A percentile compares a stretch with the other conserved stretches of the same genome.
Conservation (phyloP, 2,329 filamentous ascomycete genomes). For the Fusarium pseudograminearum region DNA sequence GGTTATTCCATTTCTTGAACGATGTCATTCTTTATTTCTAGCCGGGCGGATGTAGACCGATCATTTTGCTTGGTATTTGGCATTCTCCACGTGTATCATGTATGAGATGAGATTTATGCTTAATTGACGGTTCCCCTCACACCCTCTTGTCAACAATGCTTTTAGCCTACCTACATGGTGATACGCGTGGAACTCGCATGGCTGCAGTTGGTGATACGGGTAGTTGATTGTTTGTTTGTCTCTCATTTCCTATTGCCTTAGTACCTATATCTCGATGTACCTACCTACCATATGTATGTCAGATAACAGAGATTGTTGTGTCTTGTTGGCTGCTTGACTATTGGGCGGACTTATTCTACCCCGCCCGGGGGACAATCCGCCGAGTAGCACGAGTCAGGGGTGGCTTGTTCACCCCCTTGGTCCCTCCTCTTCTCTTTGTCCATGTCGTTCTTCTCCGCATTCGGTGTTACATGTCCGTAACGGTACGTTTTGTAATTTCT, state of each 20-base stretch:
- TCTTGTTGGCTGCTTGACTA: not conserved
- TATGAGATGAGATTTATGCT: slow-evolving; percentile 6
- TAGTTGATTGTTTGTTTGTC: not conserved
- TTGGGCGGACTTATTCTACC: not conserved
- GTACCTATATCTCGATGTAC: not conserved
- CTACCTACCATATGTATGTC: not conserved
- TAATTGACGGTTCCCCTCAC: slow-evolving; percentile 9
- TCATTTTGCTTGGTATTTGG: not conserved
- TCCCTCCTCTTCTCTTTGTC: not conserved
- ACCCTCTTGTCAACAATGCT: not conserved
- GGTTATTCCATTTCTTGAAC: slow-evolving; percentile 7
- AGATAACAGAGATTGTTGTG: not conserved
- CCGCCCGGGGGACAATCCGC: not conserved
- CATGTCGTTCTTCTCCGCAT: slow-evolving; percentile 14
- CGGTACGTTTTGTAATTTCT: not conserved
- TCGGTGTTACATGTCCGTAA: slow-evolving; percentile 8
- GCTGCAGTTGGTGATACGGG: not conserved
- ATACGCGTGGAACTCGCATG: slow-evolving; percentile 26
- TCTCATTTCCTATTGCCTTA: not conserved
- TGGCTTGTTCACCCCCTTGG: not conserved
- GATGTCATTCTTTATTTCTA: slow-evolving; percentile 13
- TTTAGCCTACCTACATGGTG: slow-evolving; percentile 3
- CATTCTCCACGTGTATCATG: slow-evolving; percentile 18
- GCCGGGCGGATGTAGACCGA: slow-evolving; percentile 7
- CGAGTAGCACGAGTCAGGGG: slow-evolving; percentile 6